Base-by-base conservation (phyloP, 768 basidiomycete genomes). In the Lentinula guzmanii region DNA sequence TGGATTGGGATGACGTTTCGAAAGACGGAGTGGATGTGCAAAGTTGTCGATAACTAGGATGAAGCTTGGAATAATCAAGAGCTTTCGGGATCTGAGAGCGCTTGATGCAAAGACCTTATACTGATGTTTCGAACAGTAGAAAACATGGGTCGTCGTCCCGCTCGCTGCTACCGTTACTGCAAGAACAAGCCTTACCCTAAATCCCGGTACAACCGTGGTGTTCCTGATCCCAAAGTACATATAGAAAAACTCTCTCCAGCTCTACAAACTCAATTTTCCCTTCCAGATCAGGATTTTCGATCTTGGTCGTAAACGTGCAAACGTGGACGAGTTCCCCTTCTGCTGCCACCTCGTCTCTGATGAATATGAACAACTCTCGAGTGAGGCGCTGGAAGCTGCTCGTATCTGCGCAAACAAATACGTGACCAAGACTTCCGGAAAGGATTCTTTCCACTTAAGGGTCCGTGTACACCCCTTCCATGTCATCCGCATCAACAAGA, bases 321-420 rank as follows among this genome's bases (percentile, higher is more conserved):
- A 86, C 60, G 95, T 98, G 65, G 94, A 98, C 77, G 96, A 98
- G 72, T 98, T 98, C 84, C 95, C 95, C 63, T 98, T 91, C 87
- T 94, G 93, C 75, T 88, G 85, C 74, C 95, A 97, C 74, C 84
- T 98, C 60, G 96, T 98, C 62, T 98, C 95, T 56, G 94, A 98
- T 70, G 96, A 98, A 77, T 97, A 96, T 74, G 95, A 99, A 74
- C 95, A 99, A 72, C 82, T 98, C 48, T 95, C 93, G 13, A 89
- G 86, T 41, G 95, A 98, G 75, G 95, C 95, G 15, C 88, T 98
- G 57, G 96, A 99, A 79, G 95, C 96, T 16, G 95, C 95, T 58
- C 95, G 95, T 76, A 99, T 99, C 65, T 98, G 96, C 73, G 94
- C 94, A 75, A 98, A 98, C 91, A 98, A 98, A 79, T 98, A 98